Percentiles rank a stretch among this genome's conserved stretches.
These are phyloP conservation scores for Russula sp. DNA, from an alignment of 768 basidiomycete species.

Conservation along the genomic window DNA sequence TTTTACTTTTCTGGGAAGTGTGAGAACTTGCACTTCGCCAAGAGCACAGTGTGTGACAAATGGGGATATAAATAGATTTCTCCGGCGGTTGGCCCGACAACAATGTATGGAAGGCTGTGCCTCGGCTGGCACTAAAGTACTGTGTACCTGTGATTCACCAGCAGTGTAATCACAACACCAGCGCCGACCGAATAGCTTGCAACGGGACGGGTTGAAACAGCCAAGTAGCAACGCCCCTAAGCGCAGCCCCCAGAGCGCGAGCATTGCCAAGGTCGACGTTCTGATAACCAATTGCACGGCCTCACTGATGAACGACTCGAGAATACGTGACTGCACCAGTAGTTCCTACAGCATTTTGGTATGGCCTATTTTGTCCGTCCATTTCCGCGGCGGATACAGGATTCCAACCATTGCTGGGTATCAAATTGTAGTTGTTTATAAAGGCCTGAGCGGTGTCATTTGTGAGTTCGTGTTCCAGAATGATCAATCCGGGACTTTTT, in stretches of 20 bases:
- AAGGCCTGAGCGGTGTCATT: slow-evolving; percentile 31
- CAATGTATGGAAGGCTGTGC: too few relatives aligned
- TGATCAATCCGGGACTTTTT: slow-evolving; percentile 41
- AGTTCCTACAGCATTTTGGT: slow-evolving; percentile 26
- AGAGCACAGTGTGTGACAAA: too few relatives aligned
- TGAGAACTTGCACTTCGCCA: too few relatives aligned
- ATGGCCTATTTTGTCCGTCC: slow-evolving; percentile 16
- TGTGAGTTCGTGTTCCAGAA: slow-evolving; percentile 46
- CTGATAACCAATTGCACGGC: not conserved
- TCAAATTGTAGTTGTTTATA: slow-evolving; percentile 21
- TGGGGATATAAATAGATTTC: too few relatives aligned
- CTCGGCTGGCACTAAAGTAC: too few relatives aligned
- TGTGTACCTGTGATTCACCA: too few relatives aligned
- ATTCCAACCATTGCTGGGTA: slow-evolving; percentile 22
- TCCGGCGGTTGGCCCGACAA: too few relatives aligned
- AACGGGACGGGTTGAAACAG: not conserved
- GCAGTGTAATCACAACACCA: not conserved
- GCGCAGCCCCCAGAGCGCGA: not conserved
- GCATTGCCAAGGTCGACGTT: not conserved
- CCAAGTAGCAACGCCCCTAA: not conserved
- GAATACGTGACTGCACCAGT: slow-evolving; percentile 15
- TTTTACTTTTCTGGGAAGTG: too few relatives aligned
- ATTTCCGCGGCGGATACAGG: slow-evolving; percentile 18
- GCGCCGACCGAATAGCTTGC: not conserved
- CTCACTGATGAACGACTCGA: not conserved